Evolutionary conservation across 306 rosid species (phyloP), one percentile per base, ranked within the genome.

Genomic region (Abrus precatorius): DNA sequence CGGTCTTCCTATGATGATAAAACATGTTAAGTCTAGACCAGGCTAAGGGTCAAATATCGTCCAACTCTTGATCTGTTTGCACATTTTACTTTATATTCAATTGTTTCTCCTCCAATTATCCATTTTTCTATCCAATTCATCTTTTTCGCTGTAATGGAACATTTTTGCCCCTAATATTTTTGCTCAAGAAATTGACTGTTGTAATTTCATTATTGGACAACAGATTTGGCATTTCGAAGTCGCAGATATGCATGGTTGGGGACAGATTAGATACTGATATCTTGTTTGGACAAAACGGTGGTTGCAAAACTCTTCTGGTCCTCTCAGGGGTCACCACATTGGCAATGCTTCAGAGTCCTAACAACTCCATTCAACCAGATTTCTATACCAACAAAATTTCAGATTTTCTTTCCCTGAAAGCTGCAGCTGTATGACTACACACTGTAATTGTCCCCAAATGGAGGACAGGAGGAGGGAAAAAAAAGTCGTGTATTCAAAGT

Each of bases 211-310:
- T 41, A 20, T 20, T 20, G 54, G 75, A 86, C 78, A 65, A 67
- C 90, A 91, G 97, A 79, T 95, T 95, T 86, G 97, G 97, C 83
- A 93, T 93, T 82, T 80, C 77, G 38, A 95, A 95, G 88, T 90
- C 98, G 67, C 94, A 95, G 69, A 95, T 95, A 79, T 95, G 99
- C 74, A 93, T 95, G 98, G 99, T 93, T 78, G 97, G 97, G 72
- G 98, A 95, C 93, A 93, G 98, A 85, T 86, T 95, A 82, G 98
- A 95, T 82, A 95, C 99, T 2, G 98, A 93, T 78, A 91, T 93
- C 77, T 87, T 95, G 82, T 95, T 95, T 75, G 99, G 99, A 67
- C 99, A 95, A 80, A 95, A 95, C 53, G 99, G 99, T 49, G 97
- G 98, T 70, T 95, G 98, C 89, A 93, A 89, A 87, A 95, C 99